Conservation (phyloP, 768 basidiomycete genomes). For the Rhizopogon vesiculosus region DNA sequence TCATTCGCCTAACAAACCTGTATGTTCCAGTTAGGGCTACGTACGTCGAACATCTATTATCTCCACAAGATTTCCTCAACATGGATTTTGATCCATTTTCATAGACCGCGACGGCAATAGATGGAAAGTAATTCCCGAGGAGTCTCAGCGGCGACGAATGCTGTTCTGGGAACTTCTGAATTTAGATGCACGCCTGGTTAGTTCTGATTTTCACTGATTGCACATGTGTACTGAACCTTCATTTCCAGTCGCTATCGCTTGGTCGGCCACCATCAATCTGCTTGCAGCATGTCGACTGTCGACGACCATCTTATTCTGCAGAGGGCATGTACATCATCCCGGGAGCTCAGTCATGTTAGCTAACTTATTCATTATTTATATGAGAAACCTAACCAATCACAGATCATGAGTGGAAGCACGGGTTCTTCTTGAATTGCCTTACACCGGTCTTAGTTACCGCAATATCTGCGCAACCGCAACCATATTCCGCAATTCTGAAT, state of each 20-base stretch:
- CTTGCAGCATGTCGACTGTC: constrained; percentile 61
- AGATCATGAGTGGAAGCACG: constrained; percentile 73
- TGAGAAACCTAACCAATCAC: constrained; percentile 10
- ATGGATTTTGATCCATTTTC: constrained; percentile 6
- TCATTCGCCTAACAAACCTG: constrained; percentile 1
- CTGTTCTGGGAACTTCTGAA: constrained; percentile 75
- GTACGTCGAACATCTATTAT: constrained; percentile 35
- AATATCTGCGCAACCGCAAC: constrained; percentile 45
- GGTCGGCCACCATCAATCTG: constrained; percentile 69
- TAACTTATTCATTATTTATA: constrained; percentile 3
- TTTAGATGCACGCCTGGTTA: constrained; percentile 63
- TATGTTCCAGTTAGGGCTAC: constrained; percentile 53
- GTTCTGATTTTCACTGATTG: constrained; percentile 19
- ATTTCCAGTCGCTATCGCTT: constrained; percentile 55
- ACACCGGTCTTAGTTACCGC: constrained; percentile 58
- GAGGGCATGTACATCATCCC: constrained; percentile 26
- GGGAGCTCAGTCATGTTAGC: constrained; percentile 25
- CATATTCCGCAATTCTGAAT: constrained; percentile 46
- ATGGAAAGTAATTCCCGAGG: constrained; percentile 65
- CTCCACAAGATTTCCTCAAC: constrained; percentile 5
- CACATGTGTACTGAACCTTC: constrained; percentile 5
- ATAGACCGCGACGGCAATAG: constrained; percentile 66
- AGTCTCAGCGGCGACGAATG: constrained; percentile 61
- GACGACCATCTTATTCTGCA: constrained; percentile 29
- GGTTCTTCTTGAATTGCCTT: constrained; percentile 59